Percentiles rank a stretch among this genome's conserved stretches.
Conservation (phyloP, 495 filamentous ascomycete genomes). For the Aspergillus egyptiacus region DNA sequence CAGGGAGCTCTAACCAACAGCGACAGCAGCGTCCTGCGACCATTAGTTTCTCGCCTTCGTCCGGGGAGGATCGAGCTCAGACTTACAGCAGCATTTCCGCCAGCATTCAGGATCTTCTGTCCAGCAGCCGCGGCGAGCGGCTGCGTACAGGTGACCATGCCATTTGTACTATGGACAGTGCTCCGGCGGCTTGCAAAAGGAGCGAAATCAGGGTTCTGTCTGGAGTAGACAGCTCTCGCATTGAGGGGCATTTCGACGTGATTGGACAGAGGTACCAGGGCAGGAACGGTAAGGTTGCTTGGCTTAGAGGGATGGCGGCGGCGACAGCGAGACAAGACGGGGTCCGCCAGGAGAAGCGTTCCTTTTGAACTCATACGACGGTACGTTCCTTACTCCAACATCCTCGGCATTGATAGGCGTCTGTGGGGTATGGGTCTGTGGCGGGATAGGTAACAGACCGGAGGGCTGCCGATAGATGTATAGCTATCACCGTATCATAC, state of each 20-base stretch:
- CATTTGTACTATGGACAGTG: slow-evolving; percentile 87
- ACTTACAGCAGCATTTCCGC: slow-evolving; percentile 88
- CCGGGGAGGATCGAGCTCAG: background rate
- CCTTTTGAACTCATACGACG: background rate
- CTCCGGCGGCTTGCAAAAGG: slow-evolving; percentile 81
- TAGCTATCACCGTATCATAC: background rate
- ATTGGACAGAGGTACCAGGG: background rate
- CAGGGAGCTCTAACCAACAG: slow-evolving; percentile 49
- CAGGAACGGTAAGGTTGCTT: no score
- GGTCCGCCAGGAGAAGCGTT: no score
- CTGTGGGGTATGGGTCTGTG: no score
- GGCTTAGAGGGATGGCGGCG: no score
- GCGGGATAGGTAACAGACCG: no score
- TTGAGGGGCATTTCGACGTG: slow-evolving; percentile 51
- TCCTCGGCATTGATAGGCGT: background rate
- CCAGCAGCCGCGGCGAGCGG: slow-evolving; percentile 86
- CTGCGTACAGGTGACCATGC: slow-evolving; percentile 88
- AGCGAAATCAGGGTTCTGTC: slow-evolving; percentile 51
- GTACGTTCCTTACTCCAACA: background rate
- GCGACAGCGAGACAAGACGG: no score
- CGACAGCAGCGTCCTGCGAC: slow-evolving; percentile 83
- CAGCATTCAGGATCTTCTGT: slow-evolving; percentile 71
- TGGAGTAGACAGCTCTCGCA: slow-evolving; percentile 56
- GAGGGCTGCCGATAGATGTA: background rate
- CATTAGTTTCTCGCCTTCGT: background rate